Evolutionary conservation across 306 rosid species (phyloP).

Genomic region (Malus sylvestris): DNA sequence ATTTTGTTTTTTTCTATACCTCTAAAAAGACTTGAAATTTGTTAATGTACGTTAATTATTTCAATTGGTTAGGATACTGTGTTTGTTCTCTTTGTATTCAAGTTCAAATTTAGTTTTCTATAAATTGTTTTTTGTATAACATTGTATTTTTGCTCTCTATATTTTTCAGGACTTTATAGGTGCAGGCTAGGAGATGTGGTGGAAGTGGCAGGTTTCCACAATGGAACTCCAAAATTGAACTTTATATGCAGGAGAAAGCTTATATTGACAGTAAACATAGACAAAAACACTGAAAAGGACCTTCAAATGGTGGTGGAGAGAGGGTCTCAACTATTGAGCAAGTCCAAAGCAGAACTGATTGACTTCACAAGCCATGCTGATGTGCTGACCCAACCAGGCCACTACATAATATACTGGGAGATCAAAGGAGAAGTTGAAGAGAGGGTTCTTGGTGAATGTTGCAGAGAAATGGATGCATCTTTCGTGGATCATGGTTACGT

Average conservation of each 20-base stretch:
- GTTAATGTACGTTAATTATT: neutral
- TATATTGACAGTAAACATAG: conserved; percentile 61
- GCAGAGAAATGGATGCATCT: conserved; percentile 63
- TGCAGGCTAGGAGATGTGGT: conserved; percentile 89
- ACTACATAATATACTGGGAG: conserved; percentile 82
- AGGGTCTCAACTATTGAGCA: conserved; percentile 41
- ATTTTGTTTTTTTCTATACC: neutral
- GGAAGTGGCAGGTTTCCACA: conserved; percentile 77
- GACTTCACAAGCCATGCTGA: conserved; percentile 85
- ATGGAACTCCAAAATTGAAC: conserved; percentile 67
- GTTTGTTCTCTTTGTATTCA: too few relatives aligned
- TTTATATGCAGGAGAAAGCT: conserved; percentile 78
- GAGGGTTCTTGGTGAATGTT: conserved; percentile 37
- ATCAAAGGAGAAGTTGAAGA: conserved; percentile 69
- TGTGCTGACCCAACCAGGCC: conserved; percentile 43
- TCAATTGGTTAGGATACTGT: neutral
- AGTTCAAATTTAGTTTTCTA: too few relatives aligned
- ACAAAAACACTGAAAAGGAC: conserved; percentile 89
- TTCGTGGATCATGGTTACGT: conserved; percentile 82
- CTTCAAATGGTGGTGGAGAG: conserved; percentile 78
- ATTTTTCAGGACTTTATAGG: conserved; percentile 68
- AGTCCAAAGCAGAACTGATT: conserved; percentile 48
- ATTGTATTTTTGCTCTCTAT: neutral
- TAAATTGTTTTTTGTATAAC: neutral
- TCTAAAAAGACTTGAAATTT: neutral